Evolutionary conservation across 73 alveolate species (phyloP).

Genomic region (Blepharisma japonicum): DNA sequence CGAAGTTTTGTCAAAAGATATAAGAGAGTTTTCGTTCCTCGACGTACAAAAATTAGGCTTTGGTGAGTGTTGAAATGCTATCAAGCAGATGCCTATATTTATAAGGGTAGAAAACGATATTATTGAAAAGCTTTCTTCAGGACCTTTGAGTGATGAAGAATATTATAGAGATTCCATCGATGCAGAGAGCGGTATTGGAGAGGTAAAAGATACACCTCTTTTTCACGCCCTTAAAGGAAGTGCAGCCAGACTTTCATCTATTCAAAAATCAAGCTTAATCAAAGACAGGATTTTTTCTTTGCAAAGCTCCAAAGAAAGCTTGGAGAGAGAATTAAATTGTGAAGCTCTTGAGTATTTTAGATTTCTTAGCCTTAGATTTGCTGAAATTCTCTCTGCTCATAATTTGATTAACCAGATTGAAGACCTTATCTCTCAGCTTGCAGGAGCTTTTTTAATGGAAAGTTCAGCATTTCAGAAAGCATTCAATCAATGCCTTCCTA

Average conservation of each 20-base stretch:
- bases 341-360: not conserved
- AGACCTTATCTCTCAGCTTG: not conserved
- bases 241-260: no score
- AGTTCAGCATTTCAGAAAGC: conserved; percentile 19
- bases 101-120: no score
- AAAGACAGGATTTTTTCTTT: no score
- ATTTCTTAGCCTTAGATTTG: not conserved
- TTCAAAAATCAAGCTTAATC: no score
- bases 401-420: not conserved
- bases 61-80: not conserved
- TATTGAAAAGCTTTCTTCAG: no score
- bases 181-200: no score
- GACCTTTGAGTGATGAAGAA: no score
- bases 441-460: conserved; percentile 21
- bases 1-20: not conserved
- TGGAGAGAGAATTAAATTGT: no score
- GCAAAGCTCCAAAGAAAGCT: no score
- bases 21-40: not conserved
- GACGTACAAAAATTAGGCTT: conserved; percentile 7
- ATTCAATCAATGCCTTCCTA: conserved; percentile 2
- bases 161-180: no score
- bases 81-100: not conserved
- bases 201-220: no score
- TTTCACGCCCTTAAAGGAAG: no score
- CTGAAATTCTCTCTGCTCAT: conserved; percentile 21